These are phyloP conservation scores for Schwanniomyces polymorphus DNA, from an alignment of 805 yeast genomes.

Conservation along the genomic window DNA sequence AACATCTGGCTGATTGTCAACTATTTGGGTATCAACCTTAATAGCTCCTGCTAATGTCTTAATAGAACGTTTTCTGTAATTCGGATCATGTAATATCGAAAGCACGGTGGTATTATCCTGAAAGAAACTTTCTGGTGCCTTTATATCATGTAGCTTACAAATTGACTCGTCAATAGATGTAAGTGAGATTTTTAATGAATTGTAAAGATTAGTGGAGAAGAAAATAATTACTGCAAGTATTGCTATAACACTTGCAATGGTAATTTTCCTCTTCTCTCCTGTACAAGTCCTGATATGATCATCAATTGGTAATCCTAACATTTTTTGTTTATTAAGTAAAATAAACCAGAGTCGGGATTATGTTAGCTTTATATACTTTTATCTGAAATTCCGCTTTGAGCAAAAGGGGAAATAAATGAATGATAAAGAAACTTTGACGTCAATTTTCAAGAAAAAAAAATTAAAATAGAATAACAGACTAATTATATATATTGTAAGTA, in stretches of 20 bases:
- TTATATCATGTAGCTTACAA: conserved; percentile 11
- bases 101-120: conserved; percentile 31
- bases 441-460: too few relatives aligned
- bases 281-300: background rate
- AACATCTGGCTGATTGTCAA: conserved; percentile 52
- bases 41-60: conserved; percentile 57
- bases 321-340: background rate
- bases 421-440: too few relatives aligned
- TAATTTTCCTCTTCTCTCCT: conserved; percentile 6
- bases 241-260: conserved; percentile 10
- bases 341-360: background rate
- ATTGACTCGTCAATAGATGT: conserved; percentile 3
- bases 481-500: too few relatives aligned
- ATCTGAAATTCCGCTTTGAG: background rate
- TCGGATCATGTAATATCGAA: conserved; percentile 22
- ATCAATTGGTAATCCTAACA: conserved; percentile 15
- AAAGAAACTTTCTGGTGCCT: conserved; percentile 2
- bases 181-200: conserved; percentile 14
- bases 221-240: conserved; percentile 13
- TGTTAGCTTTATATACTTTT: background rate
- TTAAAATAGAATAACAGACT: too few relatives aligned
- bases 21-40: conserved; percentile 61
- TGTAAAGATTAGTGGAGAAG: conserved; percentile 16
- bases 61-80: conserved; percentile 34
- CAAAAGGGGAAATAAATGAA: background rate